Percentiles rank a stretch among this genome's conserved stretches.
Evolutionary conservation across 164 flowering plant species (phyloP).

Genomic region (Annona cherimola): DNA sequence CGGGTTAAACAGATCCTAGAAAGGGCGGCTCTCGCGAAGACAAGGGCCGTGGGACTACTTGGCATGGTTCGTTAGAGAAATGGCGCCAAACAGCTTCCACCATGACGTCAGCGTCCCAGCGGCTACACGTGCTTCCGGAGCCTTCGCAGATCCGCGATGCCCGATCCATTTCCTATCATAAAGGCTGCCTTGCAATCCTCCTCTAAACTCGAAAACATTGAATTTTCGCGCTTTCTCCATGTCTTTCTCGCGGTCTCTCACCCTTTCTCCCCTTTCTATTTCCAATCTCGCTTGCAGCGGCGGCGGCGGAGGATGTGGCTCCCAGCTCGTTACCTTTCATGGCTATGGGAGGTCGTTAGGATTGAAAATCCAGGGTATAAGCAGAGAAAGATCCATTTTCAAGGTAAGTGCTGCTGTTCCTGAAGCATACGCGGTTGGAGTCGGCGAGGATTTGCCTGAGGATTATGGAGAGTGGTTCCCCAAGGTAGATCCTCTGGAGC

Average conservation of each 20-base stretch:
- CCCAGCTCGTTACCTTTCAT: neutral
- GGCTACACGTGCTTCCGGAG: neutral
- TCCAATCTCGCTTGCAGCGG: neutral
- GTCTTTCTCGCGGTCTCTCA: constrained; percentile 9
- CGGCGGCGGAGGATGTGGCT: neutral
- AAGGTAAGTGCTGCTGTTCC: neutral
- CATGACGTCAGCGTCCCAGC: neutral
- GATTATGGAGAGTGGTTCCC: constrained; percentile 59
- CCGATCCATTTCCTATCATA: constrained; percentile 1
- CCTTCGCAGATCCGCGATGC: constrained; percentile 2
- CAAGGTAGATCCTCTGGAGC: constrained; percentile 26
- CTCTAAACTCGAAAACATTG: neutral
- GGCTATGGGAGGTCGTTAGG: neutral
- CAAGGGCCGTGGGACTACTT: no score
- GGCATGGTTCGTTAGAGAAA: no score
- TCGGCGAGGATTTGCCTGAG: constrained; percentile 69
- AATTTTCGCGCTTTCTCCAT: neutral
- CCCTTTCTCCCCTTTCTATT: constrained; percentile 8
- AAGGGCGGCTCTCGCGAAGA: no score
- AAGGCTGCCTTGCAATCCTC: neutral
- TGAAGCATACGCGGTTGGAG: constrained; percentile 8
- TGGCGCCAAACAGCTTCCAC: neutral
- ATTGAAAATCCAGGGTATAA: constrained; percentile 5
- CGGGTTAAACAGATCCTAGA: no score
- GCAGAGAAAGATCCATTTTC: neutral